Evolutionary conservation across 331 rosid species (phyloP).

Genomic region (Stylosanthes scabra): DNA sequence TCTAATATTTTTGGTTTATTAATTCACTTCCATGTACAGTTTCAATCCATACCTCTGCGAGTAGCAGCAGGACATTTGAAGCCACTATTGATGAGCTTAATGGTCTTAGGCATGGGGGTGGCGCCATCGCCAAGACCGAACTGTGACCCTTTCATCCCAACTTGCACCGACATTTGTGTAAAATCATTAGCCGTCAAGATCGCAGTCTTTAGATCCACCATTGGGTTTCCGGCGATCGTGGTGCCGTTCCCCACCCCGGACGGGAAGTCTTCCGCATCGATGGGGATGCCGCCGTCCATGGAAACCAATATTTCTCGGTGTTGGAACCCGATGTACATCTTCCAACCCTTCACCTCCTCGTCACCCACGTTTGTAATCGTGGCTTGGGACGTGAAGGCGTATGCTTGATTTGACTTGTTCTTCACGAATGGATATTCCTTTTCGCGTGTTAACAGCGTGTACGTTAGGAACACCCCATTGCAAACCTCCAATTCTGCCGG

Average conservation of each 20-base stretch:
- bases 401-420: conserved; percentile 73
- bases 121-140: conserved; percentile 58
- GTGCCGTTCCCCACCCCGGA: conserved; percentile 73
- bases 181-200: conserved; percentile 74
- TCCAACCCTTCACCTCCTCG: conserved; percentile 69
- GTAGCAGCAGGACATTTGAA: conserved; percentile 69
- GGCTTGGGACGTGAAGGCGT: conserved; percentile 79
- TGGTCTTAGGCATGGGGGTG: conserved; percentile 80
- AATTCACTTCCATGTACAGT: no score
- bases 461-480: conserved; percentile 76
- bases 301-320: conserved; percentile 74
- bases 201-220: conserved; percentile 70
- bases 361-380: conserved; percentile 65
- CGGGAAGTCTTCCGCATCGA: conserved; percentile 71
- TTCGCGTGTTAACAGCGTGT: conserved; percentile 48
- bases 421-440: conserved; percentile 67
- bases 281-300: conserved; percentile 52
- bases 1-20: no score
- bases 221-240: conserved; percentile 49
- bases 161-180: conserved; percentile 55
- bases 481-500: conserved; percentile 50
- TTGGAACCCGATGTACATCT: conserved; percentile 80
- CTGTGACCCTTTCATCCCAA: conserved; percentile 58
- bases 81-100: conserved; percentile 76
- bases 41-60: conserved; percentile 43